Evolutionary conservation across 179 eudicot genomes (phyloP).

Genomic region (Gypsophila paniculata): DNA sequence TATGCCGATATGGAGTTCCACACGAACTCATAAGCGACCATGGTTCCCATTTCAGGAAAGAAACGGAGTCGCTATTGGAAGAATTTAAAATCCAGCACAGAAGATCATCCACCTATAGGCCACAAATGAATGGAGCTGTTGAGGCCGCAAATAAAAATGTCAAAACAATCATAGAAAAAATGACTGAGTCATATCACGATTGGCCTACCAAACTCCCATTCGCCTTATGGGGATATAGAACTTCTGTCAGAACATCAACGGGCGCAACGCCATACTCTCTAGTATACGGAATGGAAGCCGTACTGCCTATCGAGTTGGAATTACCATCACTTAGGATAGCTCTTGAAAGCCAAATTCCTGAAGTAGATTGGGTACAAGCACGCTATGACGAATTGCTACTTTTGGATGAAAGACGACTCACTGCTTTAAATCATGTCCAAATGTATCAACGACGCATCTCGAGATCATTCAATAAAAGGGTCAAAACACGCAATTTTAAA

Average conservation of each 20-base stretch:
- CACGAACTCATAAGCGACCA: background rate
- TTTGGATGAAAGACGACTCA: background rate
- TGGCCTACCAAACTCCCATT: background rate
- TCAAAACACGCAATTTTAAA: background rate
- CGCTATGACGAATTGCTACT: background rate
- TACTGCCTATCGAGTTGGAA: slow-evolving; percentile 3
- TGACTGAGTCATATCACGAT: background rate
- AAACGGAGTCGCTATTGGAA: background rate
- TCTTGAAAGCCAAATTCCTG: too few relatives aligned
- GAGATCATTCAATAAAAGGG: background rate
- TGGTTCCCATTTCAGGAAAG: background rate
- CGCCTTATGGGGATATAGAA: background rate
- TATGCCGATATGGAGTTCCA: too few relatives aligned
- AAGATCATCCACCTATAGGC: background rate
- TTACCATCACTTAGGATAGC: background rate
- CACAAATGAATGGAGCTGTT: background rate
- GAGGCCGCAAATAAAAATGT: too few relatives aligned
- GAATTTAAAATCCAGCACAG: background rate
- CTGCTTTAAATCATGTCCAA: background rate
- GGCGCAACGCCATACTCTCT: background rate
- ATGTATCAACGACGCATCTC: background rate
- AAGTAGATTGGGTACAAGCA: background rate
- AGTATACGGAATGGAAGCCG: background rate
- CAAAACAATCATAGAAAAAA: background rate
- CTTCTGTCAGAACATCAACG: background rate